A percentile compares a stretch with the other conserved stretches of the same genome.
Conservation (phyloP, 345 rosid genomes). For the Citrus reticulata region DNA sequence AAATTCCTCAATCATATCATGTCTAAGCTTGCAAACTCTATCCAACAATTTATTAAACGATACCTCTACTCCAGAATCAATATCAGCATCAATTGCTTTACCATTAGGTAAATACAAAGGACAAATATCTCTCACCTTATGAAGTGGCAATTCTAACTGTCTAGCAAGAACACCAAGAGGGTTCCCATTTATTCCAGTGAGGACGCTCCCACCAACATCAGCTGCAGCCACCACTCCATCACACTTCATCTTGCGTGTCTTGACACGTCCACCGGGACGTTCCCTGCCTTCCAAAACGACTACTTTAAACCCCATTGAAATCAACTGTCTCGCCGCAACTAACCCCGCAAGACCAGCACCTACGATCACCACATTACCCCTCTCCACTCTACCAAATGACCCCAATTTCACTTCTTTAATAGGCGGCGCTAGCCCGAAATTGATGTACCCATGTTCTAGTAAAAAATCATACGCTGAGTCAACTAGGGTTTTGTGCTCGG, state of each 20-base stretch:
- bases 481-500: constrained; percentile 62
- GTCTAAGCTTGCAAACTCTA: constrained; percentile 94
- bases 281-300: constrained; percentile 84
- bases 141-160: constrained; percentile 84
- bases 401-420: constrained; percentile 66
- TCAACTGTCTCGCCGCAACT: constrained; percentile 81
- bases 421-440: constrained; percentile 71
- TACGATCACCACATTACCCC: constrained; percentile 72
- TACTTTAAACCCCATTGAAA: constrained; percentile 86
- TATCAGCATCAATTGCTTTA: constrained; percentile 61
- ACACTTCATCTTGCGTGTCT: constrained; percentile 74
- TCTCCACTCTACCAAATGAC: constrained; percentile 45
- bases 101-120: constrained; percentile 90
- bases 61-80: constrained; percentile 78
- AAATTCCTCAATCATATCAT: constrained; percentile 91
- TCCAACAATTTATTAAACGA: constrained; percentile 84
- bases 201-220: constrained; percentile 92
- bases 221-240: constrained; percentile 77
- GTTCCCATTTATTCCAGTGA: constrained; percentile 92
- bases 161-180: constrained; percentile 92
- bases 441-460: constrained; percentile 80
- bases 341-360: constrained; percentile 91
- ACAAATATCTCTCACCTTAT: constrained; percentile 92
- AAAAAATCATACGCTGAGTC: constrained; percentile 72
- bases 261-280: constrained; percentile 86